Evolutionary conservation across 2,329 filamentous ascomycete genomes (phyloP), one percentile per base, ranked within the genome.

Genomic region (Alternaria gaisen): DNA sequence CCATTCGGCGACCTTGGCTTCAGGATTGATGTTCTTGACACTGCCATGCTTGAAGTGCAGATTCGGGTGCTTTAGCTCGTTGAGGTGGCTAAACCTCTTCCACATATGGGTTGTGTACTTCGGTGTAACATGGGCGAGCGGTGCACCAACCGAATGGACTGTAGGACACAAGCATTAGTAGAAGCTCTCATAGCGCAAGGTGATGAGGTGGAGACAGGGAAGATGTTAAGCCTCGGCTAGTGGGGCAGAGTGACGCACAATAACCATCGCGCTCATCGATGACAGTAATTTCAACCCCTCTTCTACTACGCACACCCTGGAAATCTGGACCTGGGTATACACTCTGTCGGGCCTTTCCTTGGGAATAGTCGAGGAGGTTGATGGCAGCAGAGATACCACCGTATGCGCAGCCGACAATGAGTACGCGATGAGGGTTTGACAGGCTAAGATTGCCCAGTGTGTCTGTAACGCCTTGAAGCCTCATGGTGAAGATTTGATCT

Each of bases 241-340:
- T 61, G 56, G 61, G 56, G 64, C 51, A 44, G 63, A 24, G 55
- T 61, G 43, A 66, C 89, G 69, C 82, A 93, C 91, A 93, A 76
- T 88, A 93, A n/a, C 91, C 91, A 81, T 94, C 91, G n/a, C 90
- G 83, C 77, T 93, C 90, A 70, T 94, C 91, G 24, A 92, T 87
- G 22, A 94, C 84, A 22, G 90, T 93, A 52, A 94, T 88, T 38
- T 92, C 85, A 14, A 92, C 78, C 1, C 86, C 83, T 44, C 90
- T 81, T 24, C 81, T 82, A 44, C 82, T 80, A 20, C 63, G 73
- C 30, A 41, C 67, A 40, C 67, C 74, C 56, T 65, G 79, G 66
- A 78, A 73, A 22, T 76, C 75, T 30, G 68, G 83, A 8, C 72
- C 69, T 41, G 74, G 69, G 53, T 77, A 75, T 8, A 72, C 65